phyloP scores from a whole-genome alignment of 116 monocot genomes.

The Trichopus zeylanicus region DNA sequence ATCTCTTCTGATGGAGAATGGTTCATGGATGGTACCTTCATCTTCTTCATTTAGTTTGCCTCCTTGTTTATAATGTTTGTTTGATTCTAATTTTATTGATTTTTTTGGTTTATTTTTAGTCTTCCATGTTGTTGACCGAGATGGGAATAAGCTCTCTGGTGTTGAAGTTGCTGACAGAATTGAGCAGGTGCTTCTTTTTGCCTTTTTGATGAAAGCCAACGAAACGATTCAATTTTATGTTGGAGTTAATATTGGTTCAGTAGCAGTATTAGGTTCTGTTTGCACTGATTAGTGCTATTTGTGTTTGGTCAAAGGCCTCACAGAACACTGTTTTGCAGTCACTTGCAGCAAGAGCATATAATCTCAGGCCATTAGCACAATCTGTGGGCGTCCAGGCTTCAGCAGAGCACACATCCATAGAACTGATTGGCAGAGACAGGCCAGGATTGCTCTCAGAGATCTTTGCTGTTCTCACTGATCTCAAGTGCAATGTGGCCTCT shows the following conservation, averaged over 20 bases:
- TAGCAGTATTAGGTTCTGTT: too few species aligned
- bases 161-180: slow-evolving; percentile 57
- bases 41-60: background rate
- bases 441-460: slow-evolving; percentile 82
- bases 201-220: background rate
- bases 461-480: slow-evolving; percentile 63
- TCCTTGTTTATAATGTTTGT: background rate
- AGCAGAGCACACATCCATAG: slow-evolving; percentile 59
- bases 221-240: too few species aligned
- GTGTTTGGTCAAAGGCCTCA: too few species aligned
- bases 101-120: slow-evolving; percentile 34
- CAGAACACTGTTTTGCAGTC: slow-evolving; percentile 15
- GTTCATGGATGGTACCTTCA: slow-evolving; percentile 86
- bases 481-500: slow-evolving; percentile 67
- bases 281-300: too few species aligned
- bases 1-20: slow-evolving; percentile 89
- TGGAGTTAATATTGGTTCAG: too few species aligned
- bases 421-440: slow-evolving; percentile 65
- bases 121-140: slow-evolving; percentile 80
- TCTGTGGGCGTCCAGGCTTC: slow-evolving; percentile 48
- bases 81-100: background rate
- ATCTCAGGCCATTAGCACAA: too few species aligned
- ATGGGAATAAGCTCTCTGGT: slow-evolving; percentile 72
- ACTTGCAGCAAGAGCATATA: slow-evolving; percentile 34
- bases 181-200: slow-evolving; percentile 43